Conservation (phyloP, 352 stramenopile species). For the Phytophthora ohioensis region DNA sequence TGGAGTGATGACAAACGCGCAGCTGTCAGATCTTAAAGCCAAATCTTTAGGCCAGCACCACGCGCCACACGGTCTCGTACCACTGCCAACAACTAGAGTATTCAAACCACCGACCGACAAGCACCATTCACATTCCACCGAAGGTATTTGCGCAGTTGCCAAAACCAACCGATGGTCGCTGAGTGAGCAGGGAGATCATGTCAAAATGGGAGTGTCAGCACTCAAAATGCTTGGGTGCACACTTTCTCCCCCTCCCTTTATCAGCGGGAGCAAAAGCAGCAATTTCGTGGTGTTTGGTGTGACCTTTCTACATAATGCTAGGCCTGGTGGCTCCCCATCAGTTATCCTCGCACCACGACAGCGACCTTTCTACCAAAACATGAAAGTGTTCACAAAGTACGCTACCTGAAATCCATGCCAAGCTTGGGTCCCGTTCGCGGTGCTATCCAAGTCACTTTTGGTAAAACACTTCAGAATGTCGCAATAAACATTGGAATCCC, state of each 20-base stretch:
- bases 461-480: neutral
- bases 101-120: neutral
- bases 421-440: too few relatives aligned
- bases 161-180: neutral
- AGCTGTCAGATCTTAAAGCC: neutral
- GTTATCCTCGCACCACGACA: too few relatives aligned
- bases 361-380: too few relatives aligned
- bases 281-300: neutral
- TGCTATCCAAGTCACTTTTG: too few relatives aligned
- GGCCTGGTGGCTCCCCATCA: neutral
- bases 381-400: too few relatives aligned
- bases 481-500: too few relatives aligned
- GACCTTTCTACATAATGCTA: neutral
- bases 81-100: neutral
- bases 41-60: neutral
- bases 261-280: constrained; percentile 2
- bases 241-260: constrained; percentile 13
- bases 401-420: too few relatives aligned
- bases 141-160: neutral
- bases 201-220: constrained; percentile 6
- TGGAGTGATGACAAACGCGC: too few relatives aligned
- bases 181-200: constrained; percentile 19
- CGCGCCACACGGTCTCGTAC: neutral
- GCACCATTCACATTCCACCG: neutral
- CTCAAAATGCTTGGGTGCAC: constrained; percentile 10